These are phyloP conservation scores for Calonectria pseudoturangicola DNA, from an alignment of 2,329 filamentous ascomycete genomes.

Conservation along the genomic window DNA sequence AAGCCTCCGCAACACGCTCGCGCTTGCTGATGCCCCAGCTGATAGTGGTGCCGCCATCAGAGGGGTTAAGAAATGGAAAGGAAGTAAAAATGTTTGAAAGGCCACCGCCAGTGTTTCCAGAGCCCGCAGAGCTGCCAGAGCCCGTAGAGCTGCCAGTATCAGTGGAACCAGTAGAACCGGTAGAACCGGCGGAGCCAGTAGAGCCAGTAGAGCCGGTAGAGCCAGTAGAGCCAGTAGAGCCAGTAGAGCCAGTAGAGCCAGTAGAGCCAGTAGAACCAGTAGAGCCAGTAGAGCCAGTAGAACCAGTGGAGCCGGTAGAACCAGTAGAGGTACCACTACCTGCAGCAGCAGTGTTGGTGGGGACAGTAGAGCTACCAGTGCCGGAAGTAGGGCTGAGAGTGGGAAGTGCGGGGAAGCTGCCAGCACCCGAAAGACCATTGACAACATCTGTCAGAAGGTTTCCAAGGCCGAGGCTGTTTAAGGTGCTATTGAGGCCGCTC, in stretches of 20 bases:
- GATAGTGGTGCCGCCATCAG: background rate
- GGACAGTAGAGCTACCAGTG: background rate
- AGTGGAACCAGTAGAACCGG: background rate
- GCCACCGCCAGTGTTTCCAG: background rate
- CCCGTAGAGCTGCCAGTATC: background rate
- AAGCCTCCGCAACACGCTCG: background rate
- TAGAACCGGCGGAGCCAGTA: background rate
- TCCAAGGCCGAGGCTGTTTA: background rate
- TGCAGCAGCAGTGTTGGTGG: background rate
- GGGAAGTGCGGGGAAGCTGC: slow-evolving; percentile 10
- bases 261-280: background rate
- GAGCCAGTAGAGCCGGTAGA: background rate
- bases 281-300: background rate
- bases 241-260: background rate
- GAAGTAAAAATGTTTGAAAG: background rate
- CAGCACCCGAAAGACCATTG: background rate
- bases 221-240: background rate
- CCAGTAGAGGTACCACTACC: background rate
- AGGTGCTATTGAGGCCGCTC: background rate
- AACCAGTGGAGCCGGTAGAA: background rate
- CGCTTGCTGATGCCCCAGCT: slow-evolving; percentile 17
- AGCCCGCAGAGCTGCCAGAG: background rate
- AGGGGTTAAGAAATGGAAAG: slow-evolving; percentile 11
- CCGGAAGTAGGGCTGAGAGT: slow-evolving; percentile 8
- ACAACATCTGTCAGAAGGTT: background rate